Conservation (phyloP, 2,329 filamentous ascomycete species). For the Bertia moriformis region DNA sequence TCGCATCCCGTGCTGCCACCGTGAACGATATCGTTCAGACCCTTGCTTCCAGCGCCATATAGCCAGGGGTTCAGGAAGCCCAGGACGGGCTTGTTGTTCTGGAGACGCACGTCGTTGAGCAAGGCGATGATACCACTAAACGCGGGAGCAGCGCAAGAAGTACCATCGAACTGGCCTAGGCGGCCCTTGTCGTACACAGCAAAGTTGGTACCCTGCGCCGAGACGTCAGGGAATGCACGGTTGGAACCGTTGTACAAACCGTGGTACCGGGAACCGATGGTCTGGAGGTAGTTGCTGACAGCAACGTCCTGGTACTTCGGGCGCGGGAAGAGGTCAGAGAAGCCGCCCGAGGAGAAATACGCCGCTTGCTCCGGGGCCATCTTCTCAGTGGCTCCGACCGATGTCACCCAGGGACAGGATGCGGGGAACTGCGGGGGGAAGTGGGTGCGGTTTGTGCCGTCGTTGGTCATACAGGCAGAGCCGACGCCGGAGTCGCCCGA, state of each 20-base stretch:
- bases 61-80: conserved; percentile 23
- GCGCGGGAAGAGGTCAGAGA: conserved; percentile 31
- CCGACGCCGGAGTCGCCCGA: conserved; percentile 45
- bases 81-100: conserved; percentile 21
- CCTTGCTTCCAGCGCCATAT: conserved; percentile 5
- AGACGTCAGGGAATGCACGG: conserved; percentile 36
- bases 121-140: conserved; percentile 35
- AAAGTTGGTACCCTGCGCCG: conserved; percentile 27
- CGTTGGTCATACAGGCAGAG: conserved; percentile 36
- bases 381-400: conserved; percentile 43
- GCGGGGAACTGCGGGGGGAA: conserved; percentile 51
- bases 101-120: conserved; percentile 33
- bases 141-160: conserved; percentile 31
- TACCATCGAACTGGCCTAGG: background rate
- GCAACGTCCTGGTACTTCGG: conserved; percentile 29
- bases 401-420: conserved; percentile 54
- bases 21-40: conserved; percentile 8
- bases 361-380: conserved; percentile 30
- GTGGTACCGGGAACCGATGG: conserved; percentile 17
- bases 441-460: conserved; percentile 36
- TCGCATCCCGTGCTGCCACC: conserved; percentile 18
- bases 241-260: conserved; percentile 30
- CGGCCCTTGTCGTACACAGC: conserved; percentile 20
- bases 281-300: conserved; percentile 25
- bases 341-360: conserved; percentile 27